Percentiles rank a stretch among this genome's conserved stretches.
phyloP scores from a whole-genome alignment of 257 asterid genomes.

The Lantana camara region DNA sequence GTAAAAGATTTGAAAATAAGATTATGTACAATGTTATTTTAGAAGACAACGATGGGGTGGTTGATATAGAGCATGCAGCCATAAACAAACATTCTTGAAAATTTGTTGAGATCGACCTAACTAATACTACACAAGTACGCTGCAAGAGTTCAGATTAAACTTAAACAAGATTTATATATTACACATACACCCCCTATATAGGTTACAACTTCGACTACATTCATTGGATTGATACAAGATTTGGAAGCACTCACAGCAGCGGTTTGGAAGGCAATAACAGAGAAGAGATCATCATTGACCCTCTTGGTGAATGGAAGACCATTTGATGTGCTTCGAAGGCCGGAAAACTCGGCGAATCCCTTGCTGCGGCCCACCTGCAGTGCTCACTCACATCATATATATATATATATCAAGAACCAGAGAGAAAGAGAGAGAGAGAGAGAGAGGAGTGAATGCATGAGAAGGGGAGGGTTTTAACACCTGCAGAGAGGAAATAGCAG shows the following conservation, averaged over 20 bases:
- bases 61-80: too few species aligned
- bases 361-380: conserved; percentile 72
- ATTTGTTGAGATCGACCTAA: too few species aligned
- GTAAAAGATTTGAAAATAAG: too few species aligned
- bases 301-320: conserved; percentile 59
- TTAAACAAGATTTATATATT: too few species aligned
- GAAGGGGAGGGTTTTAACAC: conserved; percentile 19
- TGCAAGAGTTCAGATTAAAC: too few species aligned
- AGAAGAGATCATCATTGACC: conserved; percentile 62
- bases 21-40: too few species aligned
- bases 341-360: conserved; percentile 81
- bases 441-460: neutral
- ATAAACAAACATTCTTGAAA: too few species aligned
- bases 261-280: conserved; percentile 75
- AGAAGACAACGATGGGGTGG: too few species aligned
- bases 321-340: conserved; percentile 72
- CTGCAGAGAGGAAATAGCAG: conserved; percentile 89
- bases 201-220: neutral
- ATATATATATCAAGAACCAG: neutral
- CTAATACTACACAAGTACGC: too few species aligned
- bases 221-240: neutral
- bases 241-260: conserved; percentile 59
- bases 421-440: neutral
- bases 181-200: neutral
- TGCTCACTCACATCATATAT: neutral